Base-by-base conservation (phyloP, 257 asterid species). In the Solanum chmielewskii region DNA sequence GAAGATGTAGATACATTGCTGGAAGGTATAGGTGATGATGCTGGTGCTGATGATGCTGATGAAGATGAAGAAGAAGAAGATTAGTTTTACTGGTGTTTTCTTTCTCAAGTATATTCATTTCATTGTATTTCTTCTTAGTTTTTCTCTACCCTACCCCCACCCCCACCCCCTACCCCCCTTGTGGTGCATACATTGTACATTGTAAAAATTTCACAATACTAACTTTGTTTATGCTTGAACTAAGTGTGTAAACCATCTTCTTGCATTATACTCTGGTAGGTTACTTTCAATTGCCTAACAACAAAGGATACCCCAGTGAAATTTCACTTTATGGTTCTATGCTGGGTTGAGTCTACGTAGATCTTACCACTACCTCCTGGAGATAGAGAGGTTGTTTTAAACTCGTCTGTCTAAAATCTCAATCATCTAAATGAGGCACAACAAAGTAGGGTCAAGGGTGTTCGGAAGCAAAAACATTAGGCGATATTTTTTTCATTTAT, bases 1-100 rank as follows among this genome's bases (percentile, higher is more conserved):
- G 98, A 90, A 87, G 98, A 96, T 88, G 98, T 95, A 1, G 98
- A 94, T 42, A 86, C 87, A 68, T 89, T 96, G 91, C 91, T 95
- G 31, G 97, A 95, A 86, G 96, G 93, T 62, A 87, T 95, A 35
- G 98, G 97, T 41, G 98, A 96, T 37, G 96, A 95, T 42, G 11
- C 82, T 27, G 98, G 89, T 59, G 95, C 85, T 70, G 98, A 86
- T 8, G 95, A 88, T 18, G 94, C 89, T 9, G 95, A 90, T 0
- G 98, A 94, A 0, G 98, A 94, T 8, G 92, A 94, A 23, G 98
- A 94, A 3, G 92, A 93, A 60, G 86, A 91, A 31, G 92, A 90
- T 31, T 93, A 89, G 91, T 88, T 70, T 15, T 70, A 21, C 35
- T 64, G 23, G 12, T 33, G 5, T 49, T 86, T 71, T 27, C n/a